phyloP scores from a whole-genome alignment of 2,329 filamentous ascomycete genomes.

The Ascochyta lentis region DNA sequence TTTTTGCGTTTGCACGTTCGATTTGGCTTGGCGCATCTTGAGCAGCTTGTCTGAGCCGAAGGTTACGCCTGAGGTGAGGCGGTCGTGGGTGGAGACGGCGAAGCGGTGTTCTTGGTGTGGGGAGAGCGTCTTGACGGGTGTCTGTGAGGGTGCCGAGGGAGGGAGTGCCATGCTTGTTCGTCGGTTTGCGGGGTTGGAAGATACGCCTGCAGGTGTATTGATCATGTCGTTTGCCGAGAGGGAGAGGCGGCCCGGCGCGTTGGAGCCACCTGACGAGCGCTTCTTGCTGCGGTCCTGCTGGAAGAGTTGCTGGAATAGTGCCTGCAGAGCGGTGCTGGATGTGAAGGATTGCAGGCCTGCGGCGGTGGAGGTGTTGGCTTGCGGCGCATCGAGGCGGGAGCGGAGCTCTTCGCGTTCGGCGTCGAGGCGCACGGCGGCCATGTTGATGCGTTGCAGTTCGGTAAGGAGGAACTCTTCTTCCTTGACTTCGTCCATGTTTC shows the following conservation, averaged over 20 bases:
- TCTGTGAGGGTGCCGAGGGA: slow-evolving; percentile 43
- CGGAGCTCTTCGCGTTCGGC: slow-evolving; percentile 88
- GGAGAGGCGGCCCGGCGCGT: slow-evolving; percentile 46
- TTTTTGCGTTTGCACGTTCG: slow-evolving; percentile 74
- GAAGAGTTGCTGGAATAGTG: slow-evolving; percentile 82
- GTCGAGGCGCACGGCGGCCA: slow-evolving; percentile 83
- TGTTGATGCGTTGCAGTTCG: slow-evolving; percentile 90
- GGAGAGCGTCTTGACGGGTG: slow-evolving; percentile 61
- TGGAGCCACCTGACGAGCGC: slow-evolving; percentile 58
- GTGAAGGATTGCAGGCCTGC: slow-evolving; percentile 67
- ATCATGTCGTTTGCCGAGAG: slow-evolving; percentile 47
- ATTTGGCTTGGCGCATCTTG: slow-evolving; percentile 79
- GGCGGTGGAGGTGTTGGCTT: slow-evolving; percentile 55
- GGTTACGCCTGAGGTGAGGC: slow-evolving; percentile 82
- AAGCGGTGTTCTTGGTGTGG: slow-evolving; percentile 79
- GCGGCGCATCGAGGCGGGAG: slow-evolving; percentile 82
- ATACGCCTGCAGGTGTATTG: slow-evolving; percentile 43
- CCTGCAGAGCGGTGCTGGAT: slow-evolving; percentile 78
- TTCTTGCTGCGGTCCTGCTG: slow-evolving; percentile 89
- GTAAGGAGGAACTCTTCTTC: slow-evolving; percentile 90
- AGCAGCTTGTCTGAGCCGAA: slow-evolving; percentile 87
- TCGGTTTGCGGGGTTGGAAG: slow-evolving; percentile 40
- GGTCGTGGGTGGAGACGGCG: slow-evolving; percentile 84
- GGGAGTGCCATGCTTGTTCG: slow-evolving; percentile 42
- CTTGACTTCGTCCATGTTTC: slow-evolving; percentile 84